Conservation (phyloP, 2,329 filamentous ascomycete genomes). For the Ophiostoma ips region DNA sequence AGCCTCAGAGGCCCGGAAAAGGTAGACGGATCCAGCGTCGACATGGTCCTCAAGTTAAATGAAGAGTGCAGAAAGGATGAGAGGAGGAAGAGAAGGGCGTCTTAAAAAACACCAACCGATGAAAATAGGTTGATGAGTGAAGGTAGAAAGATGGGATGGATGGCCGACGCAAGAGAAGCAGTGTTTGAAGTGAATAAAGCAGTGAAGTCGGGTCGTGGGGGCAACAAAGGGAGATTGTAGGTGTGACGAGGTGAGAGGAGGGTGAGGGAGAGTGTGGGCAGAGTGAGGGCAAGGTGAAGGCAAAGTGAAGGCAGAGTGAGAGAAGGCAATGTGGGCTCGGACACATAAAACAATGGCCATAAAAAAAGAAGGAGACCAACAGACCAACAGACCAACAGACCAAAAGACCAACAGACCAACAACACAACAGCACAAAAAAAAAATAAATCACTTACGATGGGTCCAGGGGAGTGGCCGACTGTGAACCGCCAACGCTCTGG, state of each 20-base stretch:
- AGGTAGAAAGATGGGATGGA: too few relatives aligned
- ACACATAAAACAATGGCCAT: not conserved
- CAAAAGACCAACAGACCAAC: too few relatives aligned
- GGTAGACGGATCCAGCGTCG: slow-evolving; percentile 3
- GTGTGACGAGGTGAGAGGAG: not conserved
- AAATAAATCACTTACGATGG: slow-evolving; percentile 41
- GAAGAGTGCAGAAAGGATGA: not conserved
- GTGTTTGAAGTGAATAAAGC: too few relatives aligned
- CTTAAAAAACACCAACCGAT: too few relatives aligned
- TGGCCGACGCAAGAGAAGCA: too few relatives aligned
- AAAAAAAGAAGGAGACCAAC: too few relatives aligned
- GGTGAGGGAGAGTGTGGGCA: not conserved
- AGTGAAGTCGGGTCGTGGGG: too few relatives aligned
- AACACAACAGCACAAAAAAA: too few relatives aligned
- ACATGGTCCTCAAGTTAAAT: not conserved
- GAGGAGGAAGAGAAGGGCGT: not conserved
- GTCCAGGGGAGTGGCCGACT: slow-evolving; percentile 47
- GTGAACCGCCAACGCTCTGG: slow-evolving; percentile 49
- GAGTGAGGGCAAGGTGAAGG: not conserved
- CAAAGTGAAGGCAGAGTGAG: not conserved
- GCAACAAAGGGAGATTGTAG: not conserved
- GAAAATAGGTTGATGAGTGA: too few relatives aligned
- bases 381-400: too few relatives aligned
- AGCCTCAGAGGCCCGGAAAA: slow-evolving; percentile 6
- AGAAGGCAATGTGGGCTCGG: not conserved